Evolutionary conservation across 495 filamentous ascomycete species (phyloP).

Genomic region (Pyrenopolyporus hunteri): DNA sequence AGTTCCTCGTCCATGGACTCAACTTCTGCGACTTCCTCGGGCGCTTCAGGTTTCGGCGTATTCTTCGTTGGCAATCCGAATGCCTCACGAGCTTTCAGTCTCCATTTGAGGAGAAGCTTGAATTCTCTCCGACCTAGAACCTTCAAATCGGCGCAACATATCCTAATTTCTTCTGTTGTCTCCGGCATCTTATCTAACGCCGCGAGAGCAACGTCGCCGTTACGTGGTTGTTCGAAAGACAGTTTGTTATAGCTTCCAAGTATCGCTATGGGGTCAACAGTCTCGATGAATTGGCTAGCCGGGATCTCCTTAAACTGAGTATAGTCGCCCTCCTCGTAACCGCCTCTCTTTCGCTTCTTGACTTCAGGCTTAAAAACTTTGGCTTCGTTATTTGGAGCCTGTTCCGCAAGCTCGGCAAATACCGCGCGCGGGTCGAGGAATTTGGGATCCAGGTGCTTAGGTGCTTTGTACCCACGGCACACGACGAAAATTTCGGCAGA

Average conservation of each 20-base stretch:
- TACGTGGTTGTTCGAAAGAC: conserved; percentile 74
- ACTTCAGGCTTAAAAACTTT: conserved; percentile 97
- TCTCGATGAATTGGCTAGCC: conserved; percentile 93
- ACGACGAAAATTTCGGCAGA: conserved; percentile 99
- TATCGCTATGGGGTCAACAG: conserved; percentile 93
- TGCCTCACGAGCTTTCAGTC: conserved; percentile 85
- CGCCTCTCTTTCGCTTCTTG: conserved; percentile 95
- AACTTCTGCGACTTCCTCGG: conserved; percentile 79
- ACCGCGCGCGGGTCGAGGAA: conserved; percentile 90
- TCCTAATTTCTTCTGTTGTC: conserved; percentile 84
- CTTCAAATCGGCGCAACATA: conserved; percentile 87
- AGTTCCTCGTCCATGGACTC: conserved; percentile 93
- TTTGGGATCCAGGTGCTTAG: conserved; percentile 88
- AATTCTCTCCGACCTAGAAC: conserved; percentile 95
- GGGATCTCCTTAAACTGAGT: conserved; percentile 88
- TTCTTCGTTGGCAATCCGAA: conserved; percentile 88
- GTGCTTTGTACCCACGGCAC: conserved; percentile 86
- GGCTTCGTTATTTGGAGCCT: conserved; percentile 93
- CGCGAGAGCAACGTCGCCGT: conserved; percentile 84
- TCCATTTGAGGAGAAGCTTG: conserved; percentile 89
- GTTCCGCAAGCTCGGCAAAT: conserved; percentile 90
- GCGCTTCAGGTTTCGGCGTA: conserved; percentile 51
- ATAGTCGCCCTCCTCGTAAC: conserved; percentile 96
- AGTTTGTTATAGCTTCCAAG: conserved; percentile 85
- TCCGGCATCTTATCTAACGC: conserved; percentile 89